Evolutionary conservation across 345 rosid genomes (phyloP), one percentile per base, ranked within the genome.

Genomic region (Rubroshorea leprosula): DNA sequence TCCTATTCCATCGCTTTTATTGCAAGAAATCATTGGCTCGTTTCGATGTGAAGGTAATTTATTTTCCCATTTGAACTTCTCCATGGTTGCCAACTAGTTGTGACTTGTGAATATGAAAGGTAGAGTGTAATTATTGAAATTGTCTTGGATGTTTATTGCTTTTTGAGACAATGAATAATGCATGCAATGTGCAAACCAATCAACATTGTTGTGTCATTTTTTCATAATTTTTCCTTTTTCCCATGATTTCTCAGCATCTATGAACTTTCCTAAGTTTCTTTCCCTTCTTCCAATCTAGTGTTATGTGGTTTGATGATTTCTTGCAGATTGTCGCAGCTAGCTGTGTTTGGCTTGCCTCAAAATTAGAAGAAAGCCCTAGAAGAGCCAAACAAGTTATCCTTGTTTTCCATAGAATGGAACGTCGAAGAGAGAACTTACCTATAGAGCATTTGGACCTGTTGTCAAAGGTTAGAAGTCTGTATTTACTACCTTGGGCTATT

Each of bases 1-100:
- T 93, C 66, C 73, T 93, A 43, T 93, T 93, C 56, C 97, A 89
- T 57, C 90, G 92, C 1, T 89, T 89, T 70, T 89, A 83, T 62
- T 89, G 99, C 86, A 93, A 87, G 79, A 93, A 90, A 65, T 93
- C 97, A n/a, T 76, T 93, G 62, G 87, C 86, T 21, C 89, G 84
- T 12, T 93, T 93, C 49, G 85, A 89, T 67, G 97, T 79, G 19
- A 93, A 93, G 96, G 97, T 86, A 64, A 61, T 43, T 25, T 13
- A 1, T 41, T 17, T 54, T 23, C 23, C 43, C 14, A 43, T 52
- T 68, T 25, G 23, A 3, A 2, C 16, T 61, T 14, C 49, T n/a
- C 5, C 48, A 41, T 48, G 35, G 27, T 49, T 43, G 18, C 13
- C 20, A 14, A 29, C 44, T 15, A 22, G 54, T 29, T 60, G 4